A percentile compares a stretch with the other conserved stretches of the same genome.
These are phyloP conservation scores for Allium sativum DNA, from an alignment of 106 monocot genomes.

Conservation along the genomic window DNA sequence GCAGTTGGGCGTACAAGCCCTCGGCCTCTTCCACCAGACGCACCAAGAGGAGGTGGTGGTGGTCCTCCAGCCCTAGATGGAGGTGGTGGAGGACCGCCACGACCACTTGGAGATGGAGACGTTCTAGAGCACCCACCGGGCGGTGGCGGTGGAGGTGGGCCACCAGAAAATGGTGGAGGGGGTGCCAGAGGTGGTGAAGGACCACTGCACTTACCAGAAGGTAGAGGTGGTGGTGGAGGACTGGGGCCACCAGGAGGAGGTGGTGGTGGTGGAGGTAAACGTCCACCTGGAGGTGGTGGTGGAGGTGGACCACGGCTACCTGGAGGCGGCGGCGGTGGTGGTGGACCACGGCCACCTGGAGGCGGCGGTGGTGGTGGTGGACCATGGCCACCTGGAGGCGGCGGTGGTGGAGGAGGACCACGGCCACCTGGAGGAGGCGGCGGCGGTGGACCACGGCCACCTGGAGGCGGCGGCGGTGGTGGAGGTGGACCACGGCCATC, in stretches of 20 bases:
- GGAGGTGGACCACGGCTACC: conserved; percentile 18
- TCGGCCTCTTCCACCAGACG: conserved; percentile 48
- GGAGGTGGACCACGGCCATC: conserved; percentile 10
- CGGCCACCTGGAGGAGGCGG: conserved; percentile 10
- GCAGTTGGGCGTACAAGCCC: conserved; percentile 31
- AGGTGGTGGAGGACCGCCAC: conserved; percentile 6
- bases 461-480: conserved; percentile 18
- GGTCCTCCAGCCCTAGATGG: conserved; percentile 8
- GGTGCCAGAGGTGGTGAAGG: neutral
- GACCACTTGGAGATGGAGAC: conserved; percentile 11
- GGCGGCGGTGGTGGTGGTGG: conserved; percentile 17
- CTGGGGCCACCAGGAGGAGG: conserved; percentile 31
- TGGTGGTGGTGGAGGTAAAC: conserved; percentile 23
- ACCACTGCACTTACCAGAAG: neutral
- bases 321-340: conserved; percentile 18
- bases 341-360: neutral
- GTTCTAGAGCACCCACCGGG: conserved; percentile 6
- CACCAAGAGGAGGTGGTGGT: conserved; percentile 20
- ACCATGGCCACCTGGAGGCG: conserved; percentile 14
- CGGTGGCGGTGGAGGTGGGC: conserved; percentile 21
- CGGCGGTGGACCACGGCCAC: conserved; percentile 10
- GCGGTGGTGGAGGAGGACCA: conserved; percentile 21
- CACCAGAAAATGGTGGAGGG: conserved; percentile 14
- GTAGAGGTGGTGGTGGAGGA: conserved; percentile 14
- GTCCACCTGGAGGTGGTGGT: conserved; percentile 18